Base-by-base conservation (phyloP, 352 stramenopile species). In the Phytopythium oedochilum region DNA sequence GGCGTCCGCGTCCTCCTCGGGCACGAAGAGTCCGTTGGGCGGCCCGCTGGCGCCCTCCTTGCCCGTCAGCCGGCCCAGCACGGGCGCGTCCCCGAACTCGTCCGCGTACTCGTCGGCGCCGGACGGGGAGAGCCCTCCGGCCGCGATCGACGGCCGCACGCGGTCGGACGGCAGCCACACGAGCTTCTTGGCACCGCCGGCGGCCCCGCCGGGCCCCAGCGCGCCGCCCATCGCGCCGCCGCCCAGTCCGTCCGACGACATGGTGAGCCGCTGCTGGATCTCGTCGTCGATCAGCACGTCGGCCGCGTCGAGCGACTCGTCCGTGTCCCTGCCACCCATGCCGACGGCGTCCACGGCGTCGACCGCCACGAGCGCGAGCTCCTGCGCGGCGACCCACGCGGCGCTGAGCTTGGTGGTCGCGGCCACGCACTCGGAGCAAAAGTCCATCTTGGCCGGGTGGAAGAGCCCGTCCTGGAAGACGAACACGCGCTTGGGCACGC, bases 361-460 rank as follows among this genome's bases (percentile, higher is more conserved):
- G 23, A 52, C 46, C 28, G n/a, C 51, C 15, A 63, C 57, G 9
- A 38, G 42, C 45, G 38, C 57, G n/a, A 86, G 70, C 40, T 86
- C 75, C 61, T 83, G 75, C 1, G 70, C 68, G 9, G 75, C 75
- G 34, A 83, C 75, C 72, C 72, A 83, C 14, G 63, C 53, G n/a
- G 75, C 72, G 38, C 71, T 79, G 38, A 77, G 56, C n/a, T 66
- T 67, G 60, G 55, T 81, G 5, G 70, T 81, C 20, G 61, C 61
- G 26, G 60, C 51, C 35, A 83, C 57, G 48, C 75, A 86, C 60
- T 83, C 72, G 25, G 60, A 66, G 50, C 75, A 86, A 50, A 86
- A 86, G n/a, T 83, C 74, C 53, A 89, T 78, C 59, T 89, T 87
- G 53, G 80, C 66, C 12, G 74, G 76, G 39, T 83, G 66, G 50